Evolutionary conservation across 352 stramenopile species (phyloP).

Genomic region (Blastocystis sp.): DNA sequence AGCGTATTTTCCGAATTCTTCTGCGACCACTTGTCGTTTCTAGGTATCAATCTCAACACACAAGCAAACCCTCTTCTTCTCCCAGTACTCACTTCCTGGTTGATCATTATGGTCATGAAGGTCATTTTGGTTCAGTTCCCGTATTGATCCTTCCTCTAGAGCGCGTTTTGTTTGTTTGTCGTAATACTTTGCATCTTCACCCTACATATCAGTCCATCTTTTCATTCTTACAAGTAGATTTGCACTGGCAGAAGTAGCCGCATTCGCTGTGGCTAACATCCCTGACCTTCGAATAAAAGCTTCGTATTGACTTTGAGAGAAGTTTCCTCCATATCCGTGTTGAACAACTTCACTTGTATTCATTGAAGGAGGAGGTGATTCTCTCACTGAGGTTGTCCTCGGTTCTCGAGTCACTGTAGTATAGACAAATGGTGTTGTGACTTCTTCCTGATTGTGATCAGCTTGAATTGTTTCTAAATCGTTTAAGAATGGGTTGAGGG

Average conservation of each 20-base stretch:
- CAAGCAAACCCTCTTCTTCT: neutral
- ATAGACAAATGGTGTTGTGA: neutral
- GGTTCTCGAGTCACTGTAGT: neutral
- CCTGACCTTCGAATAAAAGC: conserved; percentile 31
- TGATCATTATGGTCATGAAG: conserved; percentile 4
- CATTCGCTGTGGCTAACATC: conserved; percentile 6
- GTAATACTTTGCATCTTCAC: conserved; percentile 45
- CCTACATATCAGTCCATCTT: neutral
- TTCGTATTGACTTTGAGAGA: conserved; percentile 55
- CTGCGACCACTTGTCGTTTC: conserved; percentile 6
- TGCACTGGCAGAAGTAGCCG: neutral
- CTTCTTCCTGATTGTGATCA: neutral
- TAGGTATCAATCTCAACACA: neutral
- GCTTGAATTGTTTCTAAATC: neutral
- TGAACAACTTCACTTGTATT: neutral
- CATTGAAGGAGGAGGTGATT: neutral
- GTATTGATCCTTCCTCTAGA: conserved; percentile 6
- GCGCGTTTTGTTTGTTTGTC: conserved; percentile 37
- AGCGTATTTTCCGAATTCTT: conserved; percentile 54
- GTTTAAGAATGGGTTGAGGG: conserved; percentile 21
- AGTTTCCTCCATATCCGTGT: conserved; percentile 23
- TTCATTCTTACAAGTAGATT: conserved; percentile 3
- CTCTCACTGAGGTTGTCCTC: neutral
- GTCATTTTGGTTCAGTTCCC: conserved; percentile 18
- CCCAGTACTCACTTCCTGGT: conserved; percentile 34